Conservation (phyloP, 371 early-diverging fungal species). For the Mortierella sp. region DNA sequence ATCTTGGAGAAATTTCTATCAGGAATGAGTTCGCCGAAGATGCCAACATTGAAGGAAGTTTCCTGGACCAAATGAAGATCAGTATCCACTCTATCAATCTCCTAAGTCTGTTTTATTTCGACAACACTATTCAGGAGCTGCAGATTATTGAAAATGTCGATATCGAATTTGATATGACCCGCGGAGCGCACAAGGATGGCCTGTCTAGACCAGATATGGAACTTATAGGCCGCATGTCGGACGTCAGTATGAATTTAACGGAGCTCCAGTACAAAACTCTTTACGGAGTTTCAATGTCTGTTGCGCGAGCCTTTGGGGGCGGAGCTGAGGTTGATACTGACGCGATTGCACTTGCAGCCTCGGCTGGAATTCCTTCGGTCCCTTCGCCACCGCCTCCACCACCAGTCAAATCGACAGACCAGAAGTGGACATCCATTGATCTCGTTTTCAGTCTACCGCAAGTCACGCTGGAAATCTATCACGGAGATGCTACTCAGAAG, state of each 20-base stretch:
- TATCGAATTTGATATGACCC: conserved; percentile 74
- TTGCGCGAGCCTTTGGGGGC: conserved; percentile 70
- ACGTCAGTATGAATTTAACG: conserved; percentile 83
- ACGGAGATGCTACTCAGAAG: conserved; percentile 64
- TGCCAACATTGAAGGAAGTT: conserved; percentile 44
- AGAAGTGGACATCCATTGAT: conserved; percentile 57
- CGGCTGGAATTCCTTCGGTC: conserved; percentile 38
- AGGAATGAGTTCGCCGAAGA: conserved; percentile 74
- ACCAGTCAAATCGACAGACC: conserved; percentile 22
- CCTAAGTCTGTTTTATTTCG: conserved; percentile 66
- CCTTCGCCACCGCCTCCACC: conserved; percentile 27
- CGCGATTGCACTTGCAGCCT: conserved; percentile 49
- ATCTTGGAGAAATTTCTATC: conserved; percentile 91
- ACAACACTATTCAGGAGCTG: conserved; percentile 59
- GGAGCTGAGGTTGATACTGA: conserved; percentile 37
- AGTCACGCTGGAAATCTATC: conserved; percentile 78
- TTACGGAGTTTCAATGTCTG: conserved; percentile 71
- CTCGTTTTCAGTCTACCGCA: conserved; percentile 60
- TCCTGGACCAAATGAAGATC: conserved; percentile 70
- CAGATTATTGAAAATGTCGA: conserved; percentile 90
- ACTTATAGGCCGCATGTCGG: conserved; percentile 75
- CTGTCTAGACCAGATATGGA: conserved; percentile 61
- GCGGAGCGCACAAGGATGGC: conserved; percentile 55
- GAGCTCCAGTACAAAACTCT: conserved; percentile 85
- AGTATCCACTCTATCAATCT: conserved; percentile 80